Base-by-base conservation (phyloP, 2,329 filamentous ascomycete genomes). In the Cladosporium sp. region DNA sequence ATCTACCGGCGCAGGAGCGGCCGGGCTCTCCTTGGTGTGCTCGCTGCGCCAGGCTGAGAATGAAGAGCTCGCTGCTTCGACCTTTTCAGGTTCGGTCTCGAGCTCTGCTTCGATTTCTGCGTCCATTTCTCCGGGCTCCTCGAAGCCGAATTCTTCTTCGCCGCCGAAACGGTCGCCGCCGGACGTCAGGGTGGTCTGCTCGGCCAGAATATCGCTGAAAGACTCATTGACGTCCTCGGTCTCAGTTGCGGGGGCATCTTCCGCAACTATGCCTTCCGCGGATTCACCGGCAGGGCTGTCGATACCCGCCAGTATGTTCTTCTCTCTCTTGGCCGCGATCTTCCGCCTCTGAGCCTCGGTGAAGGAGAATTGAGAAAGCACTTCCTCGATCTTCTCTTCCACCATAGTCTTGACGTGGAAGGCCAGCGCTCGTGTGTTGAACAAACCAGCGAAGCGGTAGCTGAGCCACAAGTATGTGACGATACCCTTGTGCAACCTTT, bases 401-500 rank as follows among this genome's bases (percentile, higher is more conserved):
- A 93, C 88, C 58, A 96, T 76, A 7, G 80, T 78, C 74, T 97
- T 96, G 58, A 92, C 87, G 74, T 97, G 88, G 69, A 91, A 89
- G 0, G 92, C 93, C 51, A 97, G 82, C 0, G 82, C 82, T 71
- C 94, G 87, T 69, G 89, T 91, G 6, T 82, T 85, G 76, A 97
- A 96, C 59, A 96, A 84, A 58, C 91, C 91, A 3, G 88, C 84
- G 76, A 94, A 96, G 7, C 94, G 89, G 78, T 94, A 98, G 71
- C 91, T 94, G 18, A 99, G 83, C 95, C 95, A 99, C 1, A 96
- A 84, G 75, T 98, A 99, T 56, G 93, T 81, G 53, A 94, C 92
- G 43, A 99, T 81, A 30, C 87, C 83, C 72, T 91, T 91, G 79
- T 99, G 95, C 18, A 99, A 83, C 3, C 81, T 77, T 76, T 99